A percentile compares a stretch with the other conserved stretches of the same genome.
Evolutionary conservation across 805 yeast species (phyloP).

Genomic region (Priceomyces castillae): DNA sequence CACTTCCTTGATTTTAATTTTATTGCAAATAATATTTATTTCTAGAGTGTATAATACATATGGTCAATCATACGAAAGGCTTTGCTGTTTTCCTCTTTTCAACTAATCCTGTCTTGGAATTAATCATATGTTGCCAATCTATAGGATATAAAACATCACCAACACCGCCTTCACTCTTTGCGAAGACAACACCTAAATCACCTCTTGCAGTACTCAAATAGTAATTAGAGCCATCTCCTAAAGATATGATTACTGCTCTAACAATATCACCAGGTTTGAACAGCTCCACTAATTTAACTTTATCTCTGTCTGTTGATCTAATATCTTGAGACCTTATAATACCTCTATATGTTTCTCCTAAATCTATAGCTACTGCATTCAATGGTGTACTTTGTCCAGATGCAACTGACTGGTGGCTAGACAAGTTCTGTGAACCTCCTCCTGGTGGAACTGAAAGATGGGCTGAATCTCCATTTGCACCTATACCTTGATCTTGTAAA

Average conservation of each 20-base stretch:
- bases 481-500: conserved; percentile 62
- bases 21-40: conserved; percentile 1
- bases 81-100: conserved; percentile 91
- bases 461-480: conserved; percentile 48
- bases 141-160: conserved; percentile 83
- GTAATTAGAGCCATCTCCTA: conserved; percentile 93
- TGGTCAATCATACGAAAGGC: conserved; percentile 52
- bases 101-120: conserved; percentile 66
- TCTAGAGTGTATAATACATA: conserved; percentile 4
- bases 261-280: conserved; percentile 92
- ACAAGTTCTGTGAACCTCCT: conserved; percentile 50
- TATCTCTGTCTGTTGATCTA: conserved; percentile 86
- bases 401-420: conserved; percentile 35
- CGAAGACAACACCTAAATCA: conserved; percentile 92
- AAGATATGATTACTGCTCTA: conserved; percentile 74
- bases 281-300: conserved; percentile 71
- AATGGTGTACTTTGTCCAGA: conserved; percentile 38
- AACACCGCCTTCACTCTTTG: conserved; percentile 62
- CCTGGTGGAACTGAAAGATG: conserved; percentile 43
- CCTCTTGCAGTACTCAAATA: conserved; percentile 86
- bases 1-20: conserved; percentile 14
- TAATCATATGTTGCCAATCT: conserved; percentile 95
- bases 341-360: conserved; percentile 89
- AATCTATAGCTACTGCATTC: conserved; percentile 51
- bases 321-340: conserved; percentile 84